Percentiles rank a stretch among this genome's conserved stretches.
Conservation (phyloP, 345 rosid genomes). For the Laguncularia racemosa region DNA sequence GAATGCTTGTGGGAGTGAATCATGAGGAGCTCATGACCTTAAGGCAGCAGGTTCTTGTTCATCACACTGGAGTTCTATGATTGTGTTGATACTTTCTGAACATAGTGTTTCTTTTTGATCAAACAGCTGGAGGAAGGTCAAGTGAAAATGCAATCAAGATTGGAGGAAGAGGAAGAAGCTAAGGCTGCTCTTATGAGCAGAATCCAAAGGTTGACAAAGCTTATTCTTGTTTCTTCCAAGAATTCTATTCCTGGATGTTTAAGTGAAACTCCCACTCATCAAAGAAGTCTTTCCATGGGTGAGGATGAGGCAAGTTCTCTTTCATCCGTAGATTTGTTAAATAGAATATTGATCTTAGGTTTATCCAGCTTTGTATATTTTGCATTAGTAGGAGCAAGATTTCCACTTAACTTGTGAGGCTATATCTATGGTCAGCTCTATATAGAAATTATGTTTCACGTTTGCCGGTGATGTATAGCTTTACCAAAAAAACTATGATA, state of each 20-base stretch:
- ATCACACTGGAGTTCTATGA: neutral
- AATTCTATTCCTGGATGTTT: conserved; percentile 65
- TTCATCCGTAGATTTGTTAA: neutral
- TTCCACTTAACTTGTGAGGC: too few species aligned
- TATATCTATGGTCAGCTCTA: too few species aligned
- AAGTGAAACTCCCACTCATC: conserved; percentile 60
- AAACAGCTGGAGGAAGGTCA: conserved; percentile 96
- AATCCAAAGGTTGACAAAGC: conserved; percentile 95
- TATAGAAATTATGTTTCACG: too few species aligned
- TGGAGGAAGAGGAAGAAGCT: conserved; percentile 99
- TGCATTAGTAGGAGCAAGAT: neutral
- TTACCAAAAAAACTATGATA: too few species aligned
- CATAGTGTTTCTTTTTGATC: neutral
- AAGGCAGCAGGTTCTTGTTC: conserved; percentile 71
- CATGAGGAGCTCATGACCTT: conserved; percentile 90
- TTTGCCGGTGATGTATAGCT: too few species aligned
- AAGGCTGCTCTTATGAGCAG: conserved; percentile 99
- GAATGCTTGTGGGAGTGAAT: conserved; percentile 81
- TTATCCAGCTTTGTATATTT: neutral
- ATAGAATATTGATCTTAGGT: neutral
- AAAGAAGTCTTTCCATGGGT: conserved; percentile 56
- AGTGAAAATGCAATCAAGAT: conserved; percentile 97
- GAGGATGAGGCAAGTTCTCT: conserved; percentile 67
- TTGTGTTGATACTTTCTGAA: neutral
- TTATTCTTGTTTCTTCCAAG: conserved; percentile 95